Evolutionary conservation across 768 basidiomycete species (phyloP).

Genomic region (Boletus sp.): DNA sequence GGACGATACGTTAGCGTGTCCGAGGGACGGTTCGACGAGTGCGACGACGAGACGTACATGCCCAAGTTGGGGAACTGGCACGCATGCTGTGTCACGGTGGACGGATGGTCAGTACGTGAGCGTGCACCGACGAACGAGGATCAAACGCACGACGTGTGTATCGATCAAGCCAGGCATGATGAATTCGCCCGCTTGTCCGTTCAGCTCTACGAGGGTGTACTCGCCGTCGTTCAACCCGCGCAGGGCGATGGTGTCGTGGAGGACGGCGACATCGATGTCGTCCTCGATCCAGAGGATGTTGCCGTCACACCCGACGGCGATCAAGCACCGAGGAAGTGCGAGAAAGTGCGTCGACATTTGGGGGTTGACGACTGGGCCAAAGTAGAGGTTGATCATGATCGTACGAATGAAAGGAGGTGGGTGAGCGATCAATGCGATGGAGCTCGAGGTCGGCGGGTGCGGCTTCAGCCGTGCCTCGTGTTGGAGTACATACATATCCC

Average conservation of each 20-base stretch:
- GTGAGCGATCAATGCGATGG: not conserved
- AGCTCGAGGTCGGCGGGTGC: not conserved
- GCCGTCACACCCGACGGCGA: conserved; percentile 50
- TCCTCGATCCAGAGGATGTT: conserved; percentile 70
- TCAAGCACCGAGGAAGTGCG: conserved; percentile 49
- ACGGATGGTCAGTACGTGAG: not conserved
- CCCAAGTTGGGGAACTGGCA: conserved; percentile 41
- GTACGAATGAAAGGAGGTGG: not conserved
- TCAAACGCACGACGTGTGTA: conserved; percentile 75
- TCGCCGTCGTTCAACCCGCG: conserved; percentile 44
- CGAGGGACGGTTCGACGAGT: not conserved
- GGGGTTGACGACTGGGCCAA: conserved; percentile 58
- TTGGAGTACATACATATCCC: not conserved
- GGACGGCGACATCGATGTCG: conserved; percentile 44
- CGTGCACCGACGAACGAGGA: not conserved
- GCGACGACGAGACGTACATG: conserved; percentile 13
- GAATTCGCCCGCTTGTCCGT: conserved; percentile 50
- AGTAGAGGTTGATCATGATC: conserved; percentile 40
- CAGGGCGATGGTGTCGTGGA: conserved; percentile 50
- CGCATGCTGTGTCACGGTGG: conserved; percentile 19
- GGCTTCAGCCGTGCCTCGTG: too few species aligned
- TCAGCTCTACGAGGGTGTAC: conserved; percentile 34
- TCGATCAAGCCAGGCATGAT: conserved; percentile 86
- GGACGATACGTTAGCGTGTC: not conserved
- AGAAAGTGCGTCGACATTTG: conserved; percentile 40